Evolutionary conservation across 257 asterid genomes (phyloP).

Genomic region (Henckelia pumila): DNA sequence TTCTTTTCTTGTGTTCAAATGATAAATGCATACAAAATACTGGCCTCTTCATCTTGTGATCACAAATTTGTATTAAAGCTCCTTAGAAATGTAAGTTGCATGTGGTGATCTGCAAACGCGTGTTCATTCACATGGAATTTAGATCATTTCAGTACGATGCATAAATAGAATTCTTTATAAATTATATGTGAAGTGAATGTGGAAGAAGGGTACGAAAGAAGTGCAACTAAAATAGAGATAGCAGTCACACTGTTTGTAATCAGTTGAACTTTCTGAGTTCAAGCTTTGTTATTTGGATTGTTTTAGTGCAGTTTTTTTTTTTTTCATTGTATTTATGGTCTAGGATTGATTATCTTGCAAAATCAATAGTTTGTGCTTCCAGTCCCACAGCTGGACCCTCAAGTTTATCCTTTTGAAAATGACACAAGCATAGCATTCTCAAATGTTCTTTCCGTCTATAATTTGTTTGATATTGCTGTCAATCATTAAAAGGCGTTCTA

Average conservation of each 20-base stretch:
- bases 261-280: background rate
- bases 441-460: background rate
- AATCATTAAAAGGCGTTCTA: slow-evolving; percentile 9
- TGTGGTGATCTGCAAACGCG: too few species aligned
- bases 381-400: background rate
- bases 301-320: background rate
- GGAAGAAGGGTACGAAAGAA: background rate
- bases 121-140: background rate
- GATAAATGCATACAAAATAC: background rate
- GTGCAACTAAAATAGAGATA: background rate
- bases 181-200: background rate
- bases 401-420: background rate
- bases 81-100: background rate
- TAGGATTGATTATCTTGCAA: background rate
- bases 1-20: background rate
- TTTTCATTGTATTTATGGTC: too few species aligned
- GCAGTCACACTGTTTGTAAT: background rate
- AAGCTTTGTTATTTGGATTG: background rate
- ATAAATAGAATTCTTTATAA: too few species aligned
- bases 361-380: background rate
- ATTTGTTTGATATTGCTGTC: background rate
- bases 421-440: background rate
- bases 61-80: background rate
- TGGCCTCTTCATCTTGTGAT: background rate
- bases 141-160: background rate